phyloP scores from a whole-genome alignment of 495 filamentous ascomycete genomes.

The Cudoniella acicularis region DNA sequence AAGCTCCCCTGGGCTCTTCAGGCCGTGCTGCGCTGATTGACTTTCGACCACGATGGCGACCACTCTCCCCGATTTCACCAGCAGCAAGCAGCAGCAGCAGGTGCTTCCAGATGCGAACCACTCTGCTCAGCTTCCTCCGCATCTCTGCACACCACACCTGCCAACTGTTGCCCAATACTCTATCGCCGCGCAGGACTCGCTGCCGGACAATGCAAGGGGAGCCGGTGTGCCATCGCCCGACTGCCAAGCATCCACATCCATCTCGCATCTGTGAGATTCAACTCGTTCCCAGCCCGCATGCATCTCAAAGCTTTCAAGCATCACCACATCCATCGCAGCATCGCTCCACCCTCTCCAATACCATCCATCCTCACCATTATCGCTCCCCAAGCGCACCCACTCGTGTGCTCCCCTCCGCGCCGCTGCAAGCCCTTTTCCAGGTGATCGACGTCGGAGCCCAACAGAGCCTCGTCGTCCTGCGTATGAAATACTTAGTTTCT shows the following conservation, averaged over 20 bases:
- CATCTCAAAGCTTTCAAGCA: background rate
- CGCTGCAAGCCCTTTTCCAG: background rate
- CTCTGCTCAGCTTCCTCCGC: too few relatives aligned
- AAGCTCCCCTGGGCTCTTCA: too few relatives aligned
- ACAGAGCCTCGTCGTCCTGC: constrained; percentile 20
- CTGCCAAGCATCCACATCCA: background rate
- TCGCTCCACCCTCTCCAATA: background rate
- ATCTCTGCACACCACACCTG: too few relatives aligned
- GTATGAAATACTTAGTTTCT: constrained; percentile 20
- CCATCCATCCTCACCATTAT: background rate
- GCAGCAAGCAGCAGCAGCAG: too few relatives aligned
- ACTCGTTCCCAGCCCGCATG: background rate
- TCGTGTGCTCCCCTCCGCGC: background rate
- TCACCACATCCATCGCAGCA: background rate
- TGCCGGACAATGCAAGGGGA: background rate
- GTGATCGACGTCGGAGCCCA: constrained; percentile 5
- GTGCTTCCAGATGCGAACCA: too few relatives aligned
- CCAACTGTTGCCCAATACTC: too few relatives aligned
- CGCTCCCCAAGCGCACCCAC: background rate
- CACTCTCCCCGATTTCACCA: too few relatives aligned
- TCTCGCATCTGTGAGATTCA: background rate
- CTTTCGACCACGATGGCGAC: too few relatives aligned
- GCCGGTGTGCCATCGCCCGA: background rate
- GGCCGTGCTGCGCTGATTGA: too few relatives aligned
- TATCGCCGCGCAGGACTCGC: too few relatives aligned